phyloP scores from a whole-genome alignment of 352 stramenopile genomes.

The Blastocystis hominis region DNA sequence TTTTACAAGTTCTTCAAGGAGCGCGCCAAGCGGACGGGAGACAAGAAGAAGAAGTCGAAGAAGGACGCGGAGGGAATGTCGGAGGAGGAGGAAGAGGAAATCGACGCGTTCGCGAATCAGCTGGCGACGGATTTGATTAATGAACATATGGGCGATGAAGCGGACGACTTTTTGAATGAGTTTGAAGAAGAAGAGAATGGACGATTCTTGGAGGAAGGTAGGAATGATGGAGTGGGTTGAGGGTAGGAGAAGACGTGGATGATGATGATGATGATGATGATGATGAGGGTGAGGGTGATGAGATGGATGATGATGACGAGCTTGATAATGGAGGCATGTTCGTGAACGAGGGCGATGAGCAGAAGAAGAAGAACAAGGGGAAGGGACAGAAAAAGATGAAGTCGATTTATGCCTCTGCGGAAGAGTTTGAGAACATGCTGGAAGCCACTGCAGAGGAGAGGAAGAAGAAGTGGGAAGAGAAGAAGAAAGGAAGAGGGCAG shows the following conservation, averaged over 20 bases:
- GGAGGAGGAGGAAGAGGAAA: slow-evolving; percentile 69
- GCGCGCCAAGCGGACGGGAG: slow-evolving; percentile 65
- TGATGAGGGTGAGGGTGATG: too few species aligned
- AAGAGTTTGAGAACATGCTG: slow-evolving; percentile 31
- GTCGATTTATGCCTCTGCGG: slow-evolving; percentile 26
- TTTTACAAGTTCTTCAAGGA: slow-evolving; percentile 82
- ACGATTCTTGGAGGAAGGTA: background rate
- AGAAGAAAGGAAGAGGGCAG: background rate
- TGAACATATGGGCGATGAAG: slow-evolving; percentile 62
- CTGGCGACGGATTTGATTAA: slow-evolving; percentile 75
- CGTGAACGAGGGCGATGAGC: slow-evolving; percentile 64
- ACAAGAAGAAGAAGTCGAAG: slow-evolving; percentile 61
- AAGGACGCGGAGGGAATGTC: too few species aligned
- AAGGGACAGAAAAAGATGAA: slow-evolving; percentile 44
- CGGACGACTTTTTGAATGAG: slow-evolving; percentile 65
- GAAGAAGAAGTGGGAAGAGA: slow-evolving; percentile 17
- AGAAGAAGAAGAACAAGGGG: slow-evolving; percentile 5
- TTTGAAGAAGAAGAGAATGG: slow-evolving; percentile 63
- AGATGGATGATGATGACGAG: slow-evolving; percentile 59
- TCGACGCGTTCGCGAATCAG: slow-evolving; percentile 72
- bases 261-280: slow-evolving; percentile 61
- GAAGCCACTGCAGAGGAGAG: background rate
- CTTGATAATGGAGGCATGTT: slow-evolving; percentile 54
- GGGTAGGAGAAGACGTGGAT: slow-evolving; percentile 63
- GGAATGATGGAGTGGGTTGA: too few species aligned